Evolutionary conservation across 2,329 filamentous ascomycete species (phyloP).

Genomic region (Phaeosphaeriaceae sp.): DNA sequence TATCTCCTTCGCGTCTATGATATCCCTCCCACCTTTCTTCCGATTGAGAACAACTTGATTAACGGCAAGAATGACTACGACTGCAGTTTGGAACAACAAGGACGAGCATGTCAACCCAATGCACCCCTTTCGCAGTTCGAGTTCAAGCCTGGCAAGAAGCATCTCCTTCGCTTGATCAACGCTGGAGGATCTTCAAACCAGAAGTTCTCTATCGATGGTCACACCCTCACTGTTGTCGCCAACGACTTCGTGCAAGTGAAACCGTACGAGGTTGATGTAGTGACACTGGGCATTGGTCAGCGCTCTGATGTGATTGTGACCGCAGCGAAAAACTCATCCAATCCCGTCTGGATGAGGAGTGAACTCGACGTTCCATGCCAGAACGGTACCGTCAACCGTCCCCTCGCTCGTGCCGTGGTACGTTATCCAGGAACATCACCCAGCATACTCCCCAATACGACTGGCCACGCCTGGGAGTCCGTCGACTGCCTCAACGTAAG

Average conservation of each 20-base stretch:
- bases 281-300: conserved; percentile 48
- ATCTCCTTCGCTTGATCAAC: conserved; percentile 65
- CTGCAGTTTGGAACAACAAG: background rate
- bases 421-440: conserved; percentile 4
- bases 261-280: conserved; percentile 41
- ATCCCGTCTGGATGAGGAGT: conserved; percentile 46
- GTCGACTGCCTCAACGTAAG: background rate
- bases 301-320: conserved; percentile 41
- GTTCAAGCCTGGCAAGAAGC: conserved; percentile 52
- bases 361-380: conserved; percentile 3
- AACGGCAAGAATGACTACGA: conserved; percentile 10
- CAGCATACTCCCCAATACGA: conserved; percentile 2
- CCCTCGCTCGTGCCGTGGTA: background rate
- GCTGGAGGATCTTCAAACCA: conserved; percentile 22
- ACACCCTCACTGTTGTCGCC: conserved; percentile 44
- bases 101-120: background rate
- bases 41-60: conserved; percentile 8
- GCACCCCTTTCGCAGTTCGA: conserved; percentile 12
- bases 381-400: background rate
- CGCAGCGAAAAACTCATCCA: conserved; percentile 26
- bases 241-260: conserved; percentile 46
- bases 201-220: conserved; percentile 34
- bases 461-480: background rate
- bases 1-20: background rate
- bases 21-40: background rate